Evolutionary conservation across 495 filamentous ascomycete genomes (phyloP), one percentile per base, ranked within the genome.

Genomic region (Venustampulla echinocandica): DNA sequence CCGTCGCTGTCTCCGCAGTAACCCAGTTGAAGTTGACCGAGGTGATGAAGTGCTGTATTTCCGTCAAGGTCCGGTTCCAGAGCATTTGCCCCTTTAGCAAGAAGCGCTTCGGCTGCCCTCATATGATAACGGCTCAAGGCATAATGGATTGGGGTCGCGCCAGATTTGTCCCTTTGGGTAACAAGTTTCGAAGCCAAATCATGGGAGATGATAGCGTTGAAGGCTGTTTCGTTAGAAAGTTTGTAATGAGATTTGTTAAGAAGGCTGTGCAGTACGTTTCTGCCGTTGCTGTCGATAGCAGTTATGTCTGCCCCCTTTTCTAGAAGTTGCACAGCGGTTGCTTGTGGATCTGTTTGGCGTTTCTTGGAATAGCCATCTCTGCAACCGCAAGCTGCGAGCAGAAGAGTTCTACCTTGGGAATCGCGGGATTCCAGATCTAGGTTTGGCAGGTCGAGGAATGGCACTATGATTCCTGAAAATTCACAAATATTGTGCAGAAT

Each of bases 41-140:
- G 34, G 23, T 50, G 14, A 42, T 62, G 61, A 4, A 64, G 52
- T 7, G 50, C 37, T 13, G 28, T 58, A 37, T 61, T 56, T n/a
- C 60, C 58, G 10, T 46, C 35, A 3, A 7, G 19, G 44, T 56
- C 45, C n/a, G 45, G 14, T 6, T 42, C 19, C 15, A 18, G 9
- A 6, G 50, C 50, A 34, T 61, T 51, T 10, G 50, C 47, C 15
- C 59, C 59, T 5, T 39, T 28, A 0, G 33, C 28, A 19, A 59
- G 38, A 14, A 61, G 45, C 3, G 7, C 7, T 2, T 44, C 33
- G 2, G 46, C 33, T 6, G 39, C 25, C 17, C 27, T 28, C n/a
- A 30, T 27, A 20, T 18, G 2, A 7, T 32, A n/a, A 1, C 24
- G 20, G 10, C 45, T 10, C 20, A 60, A 24, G 11, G 55, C 57